Evolutionary conservation across 768 basidiomycete species (phyloP), one percentile per base, ranked within the genome.

Genomic region (Russula foetens): DNA sequence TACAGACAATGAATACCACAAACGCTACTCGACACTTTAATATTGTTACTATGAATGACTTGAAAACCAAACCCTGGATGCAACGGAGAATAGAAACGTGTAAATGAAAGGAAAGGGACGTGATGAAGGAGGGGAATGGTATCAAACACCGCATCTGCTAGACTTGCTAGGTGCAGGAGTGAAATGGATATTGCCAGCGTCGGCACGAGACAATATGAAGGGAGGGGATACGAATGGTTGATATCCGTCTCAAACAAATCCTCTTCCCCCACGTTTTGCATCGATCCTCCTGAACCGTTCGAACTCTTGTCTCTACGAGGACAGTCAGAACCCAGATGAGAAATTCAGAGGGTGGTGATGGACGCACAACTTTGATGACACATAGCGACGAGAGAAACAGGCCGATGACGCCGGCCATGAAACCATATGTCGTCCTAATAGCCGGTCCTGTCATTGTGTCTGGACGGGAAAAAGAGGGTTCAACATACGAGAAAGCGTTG

Each of bases 271-370:
- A 64, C 90, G 86, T 75, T 95, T 96, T 58, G 83, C 82, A 66
- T 95, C 92, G 64, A 96, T 95, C 75, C 80, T 88, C 77, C 82
- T 85, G 80, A 96, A 95, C 38, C 92, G 85, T 67, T 88, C 87
- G 58, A 81, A 78, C 73, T 93, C 86, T 70, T 84, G 76, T 67
- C 91, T 81, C 90, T 92, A 75, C 53, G 60, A 35, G 11, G 41
- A 59, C 39, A 24, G 45, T 59, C 9, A 26, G 24, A 5, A 33
- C 19, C 14, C 6, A 23, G 53, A 38, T 0, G 23, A 39, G 19
- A 44, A 24, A 29, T 3, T 24, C 8, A 47, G 5, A n/a, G 12
- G 52, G 53, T 23, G 52, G 53, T 23, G 43, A 26, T 38, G 49
- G 11, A 81, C 81, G 65, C 59, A 89, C 86, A 81, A 90, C 90